A percentile compares a stretch with the other conserved stretches of the same genome.
Conservation (phyloP, 2,329 filamentous ascomycete genomes). For the Ophiocordyceps robertsii region DNA sequence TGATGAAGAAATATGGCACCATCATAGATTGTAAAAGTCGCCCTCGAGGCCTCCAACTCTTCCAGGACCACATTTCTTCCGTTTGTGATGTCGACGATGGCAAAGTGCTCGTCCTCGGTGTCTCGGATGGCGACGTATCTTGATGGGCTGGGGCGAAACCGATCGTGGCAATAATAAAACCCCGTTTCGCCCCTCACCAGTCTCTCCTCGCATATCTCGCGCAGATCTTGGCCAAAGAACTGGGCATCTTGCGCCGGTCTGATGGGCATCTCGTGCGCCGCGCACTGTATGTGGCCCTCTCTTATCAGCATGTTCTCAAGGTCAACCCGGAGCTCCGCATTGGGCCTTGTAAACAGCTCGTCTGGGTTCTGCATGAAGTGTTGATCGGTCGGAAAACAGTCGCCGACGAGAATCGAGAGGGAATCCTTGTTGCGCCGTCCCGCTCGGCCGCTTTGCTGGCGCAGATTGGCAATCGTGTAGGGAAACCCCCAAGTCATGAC, state of each 20-base stretch:
- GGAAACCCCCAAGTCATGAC: constrained; percentile 92
- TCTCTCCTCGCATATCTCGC: constrained; percentile 58
- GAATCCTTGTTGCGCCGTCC: constrained; percentile 89
- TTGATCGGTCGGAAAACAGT: constrained; percentile 83
- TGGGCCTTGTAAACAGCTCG: constrained; percentile 84
- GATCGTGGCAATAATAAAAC: constrained; percentile 80
- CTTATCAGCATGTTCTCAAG: constrained; percentile 82
- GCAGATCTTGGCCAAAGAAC: constrained; percentile 69
- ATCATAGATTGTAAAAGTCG: constrained; percentile 91
- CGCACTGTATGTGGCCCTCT: constrained; percentile 91
- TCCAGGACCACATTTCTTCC: constrained; percentile 76
- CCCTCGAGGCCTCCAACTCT: constrained; percentile 90
- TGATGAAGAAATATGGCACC: constrained; percentile 96
- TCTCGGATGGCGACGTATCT: constrained; percentile 79
- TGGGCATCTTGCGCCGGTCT: constrained; percentile 56
- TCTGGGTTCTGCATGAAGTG: constrained; percentile 95
- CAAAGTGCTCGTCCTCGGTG: constrained; percentile 81
- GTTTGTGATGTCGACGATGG: constrained; percentile 78
- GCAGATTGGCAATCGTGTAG: constrained; percentile 85
- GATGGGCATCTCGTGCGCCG: constrained; percentile 89
- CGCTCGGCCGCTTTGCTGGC: constrained; percentile 88
- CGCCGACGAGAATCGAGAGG: constrained; percentile 76
- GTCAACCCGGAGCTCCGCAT: constrained; percentile 80
- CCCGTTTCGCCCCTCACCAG: constrained; percentile 61
- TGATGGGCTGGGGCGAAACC: constrained; percentile 76